Conservation (phyloP, 768 basidiomycete species). For the Ephemerocybe angulata region DNA sequence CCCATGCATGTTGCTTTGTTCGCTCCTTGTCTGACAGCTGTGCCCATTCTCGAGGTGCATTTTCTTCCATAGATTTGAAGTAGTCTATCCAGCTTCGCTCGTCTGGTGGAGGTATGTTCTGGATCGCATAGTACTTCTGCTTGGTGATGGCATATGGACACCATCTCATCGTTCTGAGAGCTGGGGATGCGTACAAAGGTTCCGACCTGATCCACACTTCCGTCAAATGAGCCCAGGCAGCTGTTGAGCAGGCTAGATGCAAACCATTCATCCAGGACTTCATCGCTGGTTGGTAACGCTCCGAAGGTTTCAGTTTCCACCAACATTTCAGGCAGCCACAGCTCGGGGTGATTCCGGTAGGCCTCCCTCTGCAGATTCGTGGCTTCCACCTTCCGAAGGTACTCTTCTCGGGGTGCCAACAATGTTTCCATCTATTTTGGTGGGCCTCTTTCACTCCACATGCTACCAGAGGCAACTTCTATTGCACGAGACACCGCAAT, state of each 20-base stretch:
- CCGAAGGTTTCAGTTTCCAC: neutral
- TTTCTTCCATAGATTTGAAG: neutral
- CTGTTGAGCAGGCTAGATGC: neutral
- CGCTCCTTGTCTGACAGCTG: neutral
- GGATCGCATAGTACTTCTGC: neutral
- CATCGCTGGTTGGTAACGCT: neutral
- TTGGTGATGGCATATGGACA: neutral
- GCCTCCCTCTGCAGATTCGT: neutral
- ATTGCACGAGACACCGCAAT: neutral
- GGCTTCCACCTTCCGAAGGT: neutral
- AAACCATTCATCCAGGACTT: neutral
- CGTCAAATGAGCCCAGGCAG: neutral
- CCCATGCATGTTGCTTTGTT: neutral
- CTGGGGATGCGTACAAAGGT: neutral
- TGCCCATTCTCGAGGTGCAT: neutral
- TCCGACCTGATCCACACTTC: neutral
- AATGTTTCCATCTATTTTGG: neutral
- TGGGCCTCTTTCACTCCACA: neutral
- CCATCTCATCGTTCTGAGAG: neutral
- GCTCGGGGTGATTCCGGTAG: neutral
- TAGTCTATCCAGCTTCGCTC: neutral
- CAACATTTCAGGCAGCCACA: neutral
- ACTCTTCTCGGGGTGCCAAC: neutral
- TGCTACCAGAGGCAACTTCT: neutral
- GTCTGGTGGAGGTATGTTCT: neutral